Evolutionary conservation across 441 rosid species (phyloP), one percentile per base, ranked within the genome.

Genomic region (Populus hybrid): DNA sequence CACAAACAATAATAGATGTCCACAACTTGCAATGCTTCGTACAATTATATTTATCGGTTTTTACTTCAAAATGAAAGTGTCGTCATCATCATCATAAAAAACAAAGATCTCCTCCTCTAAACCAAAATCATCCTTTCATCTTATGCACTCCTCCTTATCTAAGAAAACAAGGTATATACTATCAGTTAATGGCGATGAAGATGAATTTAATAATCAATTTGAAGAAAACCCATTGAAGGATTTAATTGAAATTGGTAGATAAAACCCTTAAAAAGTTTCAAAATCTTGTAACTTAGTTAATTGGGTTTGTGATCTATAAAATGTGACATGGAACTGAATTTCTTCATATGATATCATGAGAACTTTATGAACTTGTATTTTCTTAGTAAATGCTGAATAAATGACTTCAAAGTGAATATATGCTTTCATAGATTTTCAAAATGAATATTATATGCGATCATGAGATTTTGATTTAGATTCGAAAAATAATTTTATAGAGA

Each of bases 91-190:
- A 38, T 38, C 45, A 38, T 38, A 38, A 38, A 38, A 38, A 38
- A 38, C 94, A 77, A 81, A 84, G 82, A 76, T 88, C 80, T 79
- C 88, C 45, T 38, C 12, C 33, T 65, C 74, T 68, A 68, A 80
- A 24, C 86, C 74, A 74, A 89, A 89, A 82, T 45, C 83, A 82
- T 84, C 82, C 88, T 92, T 94, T 23, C 88, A 78, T 80, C 86
- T 89, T 82, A 88, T 93, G 90, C 93, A 91, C 81, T 80, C 91
- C 67, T 82, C 93, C 74, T 93, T 89, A 84, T 89, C 86, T 85
- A 87, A 76, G 94, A 95, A 76, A 94, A 88, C 91, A 94, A 95
- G 99, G 99, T 95, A 95, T 68, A 98, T 95, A 95, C 68, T 36
- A 36, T 79, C 69, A 78, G 69, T 69, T 74, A 64, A 73, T 2